A percentile compares a stretch with the other conserved stretches of the same genome.
Evolutionary conservation across 2,329 filamentous ascomycete species (phyloP).

Genomic region (Arachnopeziza araneosa): DNA sequence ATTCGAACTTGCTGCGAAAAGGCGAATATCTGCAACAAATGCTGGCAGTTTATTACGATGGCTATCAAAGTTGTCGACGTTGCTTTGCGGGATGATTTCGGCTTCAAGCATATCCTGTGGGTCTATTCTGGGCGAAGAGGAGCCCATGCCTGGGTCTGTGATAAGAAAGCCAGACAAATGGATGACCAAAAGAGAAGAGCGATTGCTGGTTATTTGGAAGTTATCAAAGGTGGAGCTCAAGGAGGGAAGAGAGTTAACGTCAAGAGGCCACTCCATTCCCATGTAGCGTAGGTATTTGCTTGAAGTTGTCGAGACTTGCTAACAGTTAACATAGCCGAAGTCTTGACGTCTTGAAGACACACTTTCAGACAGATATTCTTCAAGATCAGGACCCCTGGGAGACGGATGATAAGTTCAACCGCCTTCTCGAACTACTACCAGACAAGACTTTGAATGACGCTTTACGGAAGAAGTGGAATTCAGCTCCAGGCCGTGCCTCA

Average conservation of each 20-base stretch:
- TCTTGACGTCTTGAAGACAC: constrained; percentile 73
- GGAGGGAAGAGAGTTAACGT: constrained; percentile 83
- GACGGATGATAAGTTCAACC: constrained; percentile 62
- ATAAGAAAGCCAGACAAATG: constrained; percentile 76
- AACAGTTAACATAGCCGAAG: constrained; percentile 54
- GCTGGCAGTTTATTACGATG: constrained; percentile 98
- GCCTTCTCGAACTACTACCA: constrained; percentile 78
- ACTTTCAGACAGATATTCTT: constrained; percentile 81
- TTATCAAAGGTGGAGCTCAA: constrained; percentile 81
- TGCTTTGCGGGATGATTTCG: constrained; percentile 88
- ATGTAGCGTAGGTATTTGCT: constrained; percentile 56
- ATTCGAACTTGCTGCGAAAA: constrained; percentile 92
- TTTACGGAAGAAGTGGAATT: constrained; percentile 85
- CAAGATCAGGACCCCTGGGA: constrained; percentile 82
- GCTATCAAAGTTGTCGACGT: constrained; percentile 89
- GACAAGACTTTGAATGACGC: constrained; percentile 72
- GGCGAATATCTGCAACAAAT: constrained; percentile 88
- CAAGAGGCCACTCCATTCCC: constrained; percentile 81
- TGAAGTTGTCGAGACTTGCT: neutral
- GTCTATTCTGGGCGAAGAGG: constrained; percentile 96
- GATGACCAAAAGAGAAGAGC: constrained; percentile 81
- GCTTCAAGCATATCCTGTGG: constrained; percentile 95
- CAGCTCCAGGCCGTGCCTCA: constrained; percentile 70
- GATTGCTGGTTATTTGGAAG: constrained; percentile 83
- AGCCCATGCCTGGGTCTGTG: constrained; percentile 97